These are phyloP conservation scores for Suillus decipiens DNA, from an alignment of 768 basidiomycete genomes.

Conservation along the genomic window DNA sequence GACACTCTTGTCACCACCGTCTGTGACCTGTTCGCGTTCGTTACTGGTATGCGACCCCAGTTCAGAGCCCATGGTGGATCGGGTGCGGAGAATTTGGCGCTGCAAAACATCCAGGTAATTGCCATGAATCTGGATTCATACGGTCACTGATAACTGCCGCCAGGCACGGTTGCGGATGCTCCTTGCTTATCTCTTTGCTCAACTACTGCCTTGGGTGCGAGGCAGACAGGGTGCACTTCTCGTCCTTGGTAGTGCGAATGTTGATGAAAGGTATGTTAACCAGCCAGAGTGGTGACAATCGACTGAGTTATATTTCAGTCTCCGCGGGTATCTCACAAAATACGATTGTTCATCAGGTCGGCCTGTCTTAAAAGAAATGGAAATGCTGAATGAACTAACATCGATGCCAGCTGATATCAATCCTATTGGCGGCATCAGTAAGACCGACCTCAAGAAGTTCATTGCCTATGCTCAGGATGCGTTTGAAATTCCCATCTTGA, in stretches of 20 bases:
- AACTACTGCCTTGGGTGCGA: conserved; percentile 89
- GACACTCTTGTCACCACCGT: conserved; percentile 86
- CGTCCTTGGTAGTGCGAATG: conserved; percentile 97
- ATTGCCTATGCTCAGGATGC: conserved; percentile 79
- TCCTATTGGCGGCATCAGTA: conserved; percentile 97
- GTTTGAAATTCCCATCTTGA: conserved; percentile 85
- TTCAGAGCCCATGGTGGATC: conserved; percentile 90
- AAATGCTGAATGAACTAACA: conserved; percentile 15
- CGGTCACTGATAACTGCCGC: conserved; percentile 8
- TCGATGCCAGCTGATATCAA: conserved; percentile 81
- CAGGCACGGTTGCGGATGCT: conserved; percentile 95
- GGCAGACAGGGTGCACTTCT: conserved; percentile 84
- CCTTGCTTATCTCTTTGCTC: conserved; percentile 91
- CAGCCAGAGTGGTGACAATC: not conserved
- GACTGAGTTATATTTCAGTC: conserved; percentile 43
- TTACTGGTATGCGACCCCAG: conserved; percentile 71
- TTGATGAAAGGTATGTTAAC: conserved; percentile 84
- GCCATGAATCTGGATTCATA: not conserved
- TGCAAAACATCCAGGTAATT: conserved; percentile 92
- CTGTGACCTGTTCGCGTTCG: conserved; percentile 76
- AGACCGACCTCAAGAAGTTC: conserved; percentile 95
- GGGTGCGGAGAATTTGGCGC: conserved; percentile 86
- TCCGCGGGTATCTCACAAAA: conserved; percentile 96
- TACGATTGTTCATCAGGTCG: conserved; percentile 93
- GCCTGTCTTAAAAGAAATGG: conserved; percentile 11